phyloP scores from a whole-genome alignment of 768 basidiomycete genomes.

The Porpolomopsis calyptriformis region DNA sequence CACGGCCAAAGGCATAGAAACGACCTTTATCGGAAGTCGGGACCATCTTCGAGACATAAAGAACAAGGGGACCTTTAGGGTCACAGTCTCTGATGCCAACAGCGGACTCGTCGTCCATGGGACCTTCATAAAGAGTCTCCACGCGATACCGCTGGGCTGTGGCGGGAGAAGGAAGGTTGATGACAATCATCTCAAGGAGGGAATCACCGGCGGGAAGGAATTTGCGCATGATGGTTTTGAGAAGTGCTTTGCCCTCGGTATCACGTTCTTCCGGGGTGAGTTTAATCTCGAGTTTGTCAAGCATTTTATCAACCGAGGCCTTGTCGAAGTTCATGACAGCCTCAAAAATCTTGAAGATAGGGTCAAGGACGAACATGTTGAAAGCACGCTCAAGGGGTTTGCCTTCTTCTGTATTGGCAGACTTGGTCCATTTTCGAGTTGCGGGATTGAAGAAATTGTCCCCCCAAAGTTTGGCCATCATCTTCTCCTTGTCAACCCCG shows the following conservation, averaged over 20 bases:
- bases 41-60: conserved; percentile 99
- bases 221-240: conserved; percentile 98
- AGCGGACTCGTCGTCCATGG: conserved; percentile 99
- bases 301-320: conserved; percentile 69
- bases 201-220: conserved; percentile 99
- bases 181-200: conserved; percentile 99
- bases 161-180: conserved; percentile 94
- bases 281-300: conserved; percentile 94
- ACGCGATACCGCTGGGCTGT: conserved; percentile 99
- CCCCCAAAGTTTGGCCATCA: conserved; percentile 97
- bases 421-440: conserved; percentile 93
- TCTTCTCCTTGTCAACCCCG: conserved; percentile 97
- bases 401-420: conserved; percentile 56
- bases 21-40: conserved; percentile 99
- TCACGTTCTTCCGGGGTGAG: conserved; percentile 83
- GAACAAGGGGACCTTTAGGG: conserved; percentile 89
- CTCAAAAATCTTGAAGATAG: conserved; percentile 98
- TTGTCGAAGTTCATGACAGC: conserved; percentile 99
- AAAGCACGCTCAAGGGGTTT: conserved; percentile 96
- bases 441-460: conserved; percentile 99
- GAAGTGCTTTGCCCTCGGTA: conserved; percentile 87
- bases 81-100: conserved; percentile 98
- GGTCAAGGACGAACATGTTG: conserved; percentile 97
- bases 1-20: conserved; percentile 99
- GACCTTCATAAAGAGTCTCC: conserved; percentile 98